These are phyloP conservation scores for Pseudonitzschia pungens DNA, from an alignment of 108 stramenopile genomes.

Conservation along the genomic window DNA sequence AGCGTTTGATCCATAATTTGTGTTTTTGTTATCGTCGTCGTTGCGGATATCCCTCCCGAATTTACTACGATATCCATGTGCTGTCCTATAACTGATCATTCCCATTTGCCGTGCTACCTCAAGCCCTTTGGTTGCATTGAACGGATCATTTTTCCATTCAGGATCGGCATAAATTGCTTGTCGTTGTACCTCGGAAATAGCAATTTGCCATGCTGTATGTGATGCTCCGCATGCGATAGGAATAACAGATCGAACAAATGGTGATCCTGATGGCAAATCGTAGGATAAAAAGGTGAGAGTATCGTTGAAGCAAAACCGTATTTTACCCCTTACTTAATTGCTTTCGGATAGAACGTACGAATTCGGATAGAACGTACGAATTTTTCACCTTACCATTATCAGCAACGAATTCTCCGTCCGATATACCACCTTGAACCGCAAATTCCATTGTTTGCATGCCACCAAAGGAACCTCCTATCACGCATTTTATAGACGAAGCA, in stretches of 20 bases:
- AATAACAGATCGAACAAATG: conserved; percentile 74
- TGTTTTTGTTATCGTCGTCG: conserved; percentile 33
- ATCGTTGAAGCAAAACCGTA: too few species aligned
- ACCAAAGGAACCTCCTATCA: conserved; percentile 94
- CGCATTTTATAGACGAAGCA: conserved; percentile 74
- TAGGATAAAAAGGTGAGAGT: background rate
- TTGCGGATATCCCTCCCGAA: conserved; percentile 66
- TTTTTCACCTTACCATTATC: conserved; percentile 28
- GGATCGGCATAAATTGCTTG: conserved; percentile 95
- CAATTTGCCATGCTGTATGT: conserved; percentile 96
- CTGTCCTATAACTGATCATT: conserved; percentile 91
- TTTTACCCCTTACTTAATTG: background rate
- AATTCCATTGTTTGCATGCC: conserved; percentile 96
- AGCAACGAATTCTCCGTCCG: conserved; percentile 31
- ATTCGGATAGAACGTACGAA: background rate
- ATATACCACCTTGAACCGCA: conserved; percentile 77
- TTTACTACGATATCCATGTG: conserved; percentile 77
- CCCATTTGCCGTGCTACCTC: conserved; percentile 90
- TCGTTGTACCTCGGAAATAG: conserved; percentile 87
- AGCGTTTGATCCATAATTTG: conserved; percentile 58
- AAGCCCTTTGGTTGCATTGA: conserved; percentile 71
- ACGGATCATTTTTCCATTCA: conserved; percentile 71
- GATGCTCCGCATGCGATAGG: conserved; percentile 90
- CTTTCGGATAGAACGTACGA: background rate
- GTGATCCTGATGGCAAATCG: conserved; percentile 29